Base-by-base conservation (phyloP, 75 land plant genomes). In the Picea glauca region DNA sequence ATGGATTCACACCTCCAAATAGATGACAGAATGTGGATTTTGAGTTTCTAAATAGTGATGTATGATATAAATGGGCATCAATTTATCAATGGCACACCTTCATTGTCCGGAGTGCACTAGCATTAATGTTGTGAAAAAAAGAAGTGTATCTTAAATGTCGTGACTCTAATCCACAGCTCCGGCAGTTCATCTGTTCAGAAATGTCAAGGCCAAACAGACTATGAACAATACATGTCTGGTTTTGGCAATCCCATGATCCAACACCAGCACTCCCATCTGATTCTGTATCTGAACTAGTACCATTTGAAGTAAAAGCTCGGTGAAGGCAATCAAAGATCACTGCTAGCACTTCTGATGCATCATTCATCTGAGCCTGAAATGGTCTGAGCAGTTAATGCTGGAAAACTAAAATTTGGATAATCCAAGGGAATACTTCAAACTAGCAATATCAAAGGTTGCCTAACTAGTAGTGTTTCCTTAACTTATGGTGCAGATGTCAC, bases 351-450 rank as follows among this genome's bases (percentile, higher is more conserved):
- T 95, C 98, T 63, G 95, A 95, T 35, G 95, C 95, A 84, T 95
- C 98, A 85, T 95, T 95, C 98, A 95, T 95, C 75, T 95, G 92
- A 21, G 85, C 94, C 98, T 95, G 93, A 56, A 65, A 82, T 35
- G 75, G 20, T 23, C 31, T 8, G 12, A 78, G 15, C 3, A 78
- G 33, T 59, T 21, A 76, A 56, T 14, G 54, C 70, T 33, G 35
- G 56, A 70, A 20, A 38, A 43, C 1, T 43, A 50, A 9, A 50
- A n/a, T 50, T n/a, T 50, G 56, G 56, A 50, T 50, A n/a, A n/a
- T n/a, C n/a, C 11, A 50, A 50, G 9, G 26, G 0, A 8, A 1
- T 38, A 38, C 50, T 9, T 43, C n/a, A 17, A 50, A 50, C 56
- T 50, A 50, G 56, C 56, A 8, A 50, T 50, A 50, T 9, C 2